These are phyloP conservation scores for Cinnamomum chago DNA, from an alignment of 164 flowering plant species.

Conservation along the genomic window DNA sequence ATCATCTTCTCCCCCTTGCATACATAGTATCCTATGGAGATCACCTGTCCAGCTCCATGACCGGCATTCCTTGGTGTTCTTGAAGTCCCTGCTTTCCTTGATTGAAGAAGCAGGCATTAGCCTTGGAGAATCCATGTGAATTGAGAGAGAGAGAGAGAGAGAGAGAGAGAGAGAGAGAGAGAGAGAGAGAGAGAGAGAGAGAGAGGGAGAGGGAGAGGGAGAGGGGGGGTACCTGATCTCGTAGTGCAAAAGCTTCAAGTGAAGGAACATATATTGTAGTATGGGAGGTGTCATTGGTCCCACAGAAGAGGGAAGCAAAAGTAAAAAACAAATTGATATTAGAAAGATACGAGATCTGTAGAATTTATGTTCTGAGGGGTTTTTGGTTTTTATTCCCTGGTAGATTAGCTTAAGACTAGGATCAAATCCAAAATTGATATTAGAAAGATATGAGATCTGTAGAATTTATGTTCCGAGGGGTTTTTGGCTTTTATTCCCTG, in stretches of 20 bases:
- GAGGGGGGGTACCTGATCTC: neutral
- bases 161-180: slow-evolving; percentile 9
- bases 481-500: too few species aligned
- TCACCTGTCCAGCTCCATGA: slow-evolving; percentile 16
- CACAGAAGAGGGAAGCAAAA: too few species aligned
- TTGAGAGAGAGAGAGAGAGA: slow-evolving; percentile 3
- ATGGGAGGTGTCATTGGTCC: neutral
- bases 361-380: too few species aligned
- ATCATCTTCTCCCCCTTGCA: slow-evolving; percentile 45
- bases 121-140: slow-evolving; percentile 5
- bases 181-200: slow-evolving; percentile 7
- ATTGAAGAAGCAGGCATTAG: slow-evolving; percentile 1
- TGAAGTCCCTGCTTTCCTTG: slow-evolving; percentile 9
- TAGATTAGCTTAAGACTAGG: too few species aligned
- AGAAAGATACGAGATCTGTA: too few species aligned
- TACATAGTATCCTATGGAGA: slow-evolving; percentile 35
- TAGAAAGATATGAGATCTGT: too few species aligned
- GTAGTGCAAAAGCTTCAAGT: neutral
- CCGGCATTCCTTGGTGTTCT: slow-evolving; percentile 5
- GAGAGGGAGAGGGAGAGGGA: too few species aligned
- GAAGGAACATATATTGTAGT: neutral
- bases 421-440: too few species aligned
- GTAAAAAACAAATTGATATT: too few species aligned
- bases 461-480: too few species aligned
- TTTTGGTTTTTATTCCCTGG: too few species aligned